Conservation (phyloP, 176 grass and related monocot genomes). For the Cenchrus fungigraminus region DNA sequence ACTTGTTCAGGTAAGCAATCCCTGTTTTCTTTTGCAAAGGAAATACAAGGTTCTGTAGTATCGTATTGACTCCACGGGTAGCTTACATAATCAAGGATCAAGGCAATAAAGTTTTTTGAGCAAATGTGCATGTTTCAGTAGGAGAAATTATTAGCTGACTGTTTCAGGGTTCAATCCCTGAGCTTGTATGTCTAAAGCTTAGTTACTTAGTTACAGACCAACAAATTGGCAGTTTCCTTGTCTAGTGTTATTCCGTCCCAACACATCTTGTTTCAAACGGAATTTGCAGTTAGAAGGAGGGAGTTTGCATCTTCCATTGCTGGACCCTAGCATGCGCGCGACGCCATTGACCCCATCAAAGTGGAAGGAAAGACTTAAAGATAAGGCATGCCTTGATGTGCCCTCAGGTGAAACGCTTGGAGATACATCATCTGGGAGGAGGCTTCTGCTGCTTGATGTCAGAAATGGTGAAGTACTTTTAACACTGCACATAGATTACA, state of each 20-base stretch:
- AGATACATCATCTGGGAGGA: slow-evolving; percentile 39
- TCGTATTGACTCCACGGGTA: background rate
- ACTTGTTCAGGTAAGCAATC: slow-evolving; percentile 76
- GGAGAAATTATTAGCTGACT: background rate
- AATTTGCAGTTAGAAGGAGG: slow-evolving; percentile 87
- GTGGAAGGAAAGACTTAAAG: slow-evolving; percentile 77
- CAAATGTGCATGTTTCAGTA: background rate
- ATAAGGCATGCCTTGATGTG: slow-evolving; percentile 39
- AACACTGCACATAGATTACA: background rate
- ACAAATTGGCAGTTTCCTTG: background rate
- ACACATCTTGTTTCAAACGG: slow-evolving; percentile 40
- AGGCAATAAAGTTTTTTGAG: slow-evolving; percentile 4
- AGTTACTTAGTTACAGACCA: background rate
- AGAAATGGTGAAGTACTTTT: slow-evolving; percentile 81
- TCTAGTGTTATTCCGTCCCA: slow-evolving; percentile 19
- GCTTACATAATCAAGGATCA: background rate
- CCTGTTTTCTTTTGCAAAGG: background rate
- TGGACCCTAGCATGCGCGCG: slow-evolving; percentile 73
- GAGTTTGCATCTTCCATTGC: slow-evolving; percentile 76
- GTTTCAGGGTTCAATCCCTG: background rate
- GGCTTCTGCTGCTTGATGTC: slow-evolving; percentile 79
- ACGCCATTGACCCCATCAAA: slow-evolving; percentile 70
- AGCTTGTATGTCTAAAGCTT: background rate
- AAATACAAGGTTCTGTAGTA: slow-evolving; percentile 17
- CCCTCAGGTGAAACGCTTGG: slow-evolving; percentile 16